Evolutionary conservation across 371 early-diverging fungal species (phyloP).

Genomic region (Mucor racemosus): DNA sequence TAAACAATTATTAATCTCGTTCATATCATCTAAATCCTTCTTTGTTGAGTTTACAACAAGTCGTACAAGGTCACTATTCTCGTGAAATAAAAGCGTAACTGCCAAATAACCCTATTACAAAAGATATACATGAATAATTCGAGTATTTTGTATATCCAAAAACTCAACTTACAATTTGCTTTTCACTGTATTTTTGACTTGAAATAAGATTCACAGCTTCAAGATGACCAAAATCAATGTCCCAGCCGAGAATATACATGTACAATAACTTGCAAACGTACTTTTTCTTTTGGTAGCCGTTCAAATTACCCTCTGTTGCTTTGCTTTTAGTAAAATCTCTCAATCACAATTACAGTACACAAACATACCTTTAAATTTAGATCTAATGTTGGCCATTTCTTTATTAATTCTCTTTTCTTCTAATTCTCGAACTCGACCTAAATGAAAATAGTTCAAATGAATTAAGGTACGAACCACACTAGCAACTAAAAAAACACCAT

Average conservation of each 20-base stretch:
- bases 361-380: slow-evolving; percentile 92
- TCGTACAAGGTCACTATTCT: slow-evolving; percentile 83
- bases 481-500: slow-evolving; percentile 21
- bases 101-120: slow-evolving; percentile 89
- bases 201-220: slow-evolving; percentile 94
- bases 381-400: slow-evolving; percentile 97
- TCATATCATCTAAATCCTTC: slow-evolving; percentile 87
- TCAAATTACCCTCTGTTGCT: slow-evolving; percentile 78
- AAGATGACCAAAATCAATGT: slow-evolving; percentile 96
- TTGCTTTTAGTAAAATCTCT: not conserved
- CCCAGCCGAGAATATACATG: slow-evolving; percentile 98
- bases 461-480: not conserved
- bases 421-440: slow-evolving; percentile 94
- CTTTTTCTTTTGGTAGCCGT: slow-evolving; percentile 98
- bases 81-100: slow-evolving; percentile 87
- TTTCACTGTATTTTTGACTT: slow-evolving; percentile 92
- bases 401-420: slow-evolving; percentile 98
- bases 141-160: not conserved
- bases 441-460: not conserved
- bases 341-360: too few relatives aligned
- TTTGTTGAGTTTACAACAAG: slow-evolving; percentile 87
- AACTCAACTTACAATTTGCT: slow-evolving; percentile 81
- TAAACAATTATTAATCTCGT: slow-evolving; percentile 89
- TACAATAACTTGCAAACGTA: slow-evolving; percentile 97
- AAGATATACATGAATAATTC: not conserved